Conservation (phyloP, 495 filamentous ascomycete genomes). For the Beverwykella pulmonaria region DNA sequence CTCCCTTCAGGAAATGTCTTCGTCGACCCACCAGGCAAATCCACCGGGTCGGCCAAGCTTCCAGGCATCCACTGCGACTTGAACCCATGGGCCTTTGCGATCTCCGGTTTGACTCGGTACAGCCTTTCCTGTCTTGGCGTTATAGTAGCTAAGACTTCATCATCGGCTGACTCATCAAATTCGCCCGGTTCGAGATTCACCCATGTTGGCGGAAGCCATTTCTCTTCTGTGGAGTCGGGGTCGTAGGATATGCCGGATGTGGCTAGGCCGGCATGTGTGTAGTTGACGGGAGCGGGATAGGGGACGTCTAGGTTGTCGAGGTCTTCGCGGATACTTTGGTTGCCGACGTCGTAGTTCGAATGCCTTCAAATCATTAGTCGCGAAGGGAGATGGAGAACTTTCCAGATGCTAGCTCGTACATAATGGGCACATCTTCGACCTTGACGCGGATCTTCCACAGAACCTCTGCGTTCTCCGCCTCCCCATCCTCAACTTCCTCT, state of each 20-base stretch:
- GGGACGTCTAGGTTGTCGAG: not conserved
- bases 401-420: not conserved
- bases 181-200: not conserved
- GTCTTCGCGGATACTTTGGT: slow-evolving; percentile 1
- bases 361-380: not conserved
- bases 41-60: not conserved
- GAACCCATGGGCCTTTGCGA: not conserved
- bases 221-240: not conserved
- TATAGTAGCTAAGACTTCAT: not conserved
- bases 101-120: not conserved
- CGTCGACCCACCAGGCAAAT: not conserved
- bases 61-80: not conserved
- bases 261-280: not conserved
- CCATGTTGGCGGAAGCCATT: not conserved
- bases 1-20: slow-evolving; percentile 1
- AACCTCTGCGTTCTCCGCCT: slow-evolving; percentile 3
- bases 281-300: not conserved
- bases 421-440: slow-evolving; percentile 7
- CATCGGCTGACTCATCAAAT: not conserved
- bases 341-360: not conserved
- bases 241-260: not conserved
- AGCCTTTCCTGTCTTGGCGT: not conserved
- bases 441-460: slow-evolving; percentile 6
- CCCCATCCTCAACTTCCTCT: slow-evolving; percentile 5
- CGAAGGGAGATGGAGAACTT: not conserved